Conservation (phyloP, 177 flowering plant species). For the Telopea speciosissima region DNA sequence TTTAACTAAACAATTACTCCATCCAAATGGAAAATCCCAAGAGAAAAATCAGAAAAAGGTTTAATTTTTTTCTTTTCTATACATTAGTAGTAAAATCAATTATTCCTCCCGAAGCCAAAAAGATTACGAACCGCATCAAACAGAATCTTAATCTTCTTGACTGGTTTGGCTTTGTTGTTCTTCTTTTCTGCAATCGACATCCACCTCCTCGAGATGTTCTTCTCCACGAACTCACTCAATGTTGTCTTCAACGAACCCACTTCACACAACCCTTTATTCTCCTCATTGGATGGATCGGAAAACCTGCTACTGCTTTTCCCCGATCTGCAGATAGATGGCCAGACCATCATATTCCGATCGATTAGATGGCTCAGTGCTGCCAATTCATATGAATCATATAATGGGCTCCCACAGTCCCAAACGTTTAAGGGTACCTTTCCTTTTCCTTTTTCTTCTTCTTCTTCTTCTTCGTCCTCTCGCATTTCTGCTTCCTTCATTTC, state of each 20-base stretch:
- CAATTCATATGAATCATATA: slow-evolving; percentile 35
- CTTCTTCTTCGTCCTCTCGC: not conserved
- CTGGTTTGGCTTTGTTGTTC: not conserved
- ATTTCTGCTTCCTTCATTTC: not conserved
- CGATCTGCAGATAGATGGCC: slow-evolving; percentile 9
- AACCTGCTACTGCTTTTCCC: not conserved
- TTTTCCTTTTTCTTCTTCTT: slow-evolving; percentile 1
- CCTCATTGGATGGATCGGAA: not conserved
- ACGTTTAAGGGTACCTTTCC: not conserved
- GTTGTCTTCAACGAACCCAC: no score
- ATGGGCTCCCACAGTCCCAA: slow-evolving; percentile 35
- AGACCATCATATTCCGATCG: slow-evolving; percentile 25
- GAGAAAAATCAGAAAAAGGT: no score
- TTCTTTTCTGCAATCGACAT: not conserved
- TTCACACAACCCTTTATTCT: not conserved
- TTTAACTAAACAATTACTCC: no score
- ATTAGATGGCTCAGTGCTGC: slow-evolving; percentile 23
- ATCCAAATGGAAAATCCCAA: no score
- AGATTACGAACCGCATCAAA: not conserved
- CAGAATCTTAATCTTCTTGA: not conserved
- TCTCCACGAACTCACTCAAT: not conserved
- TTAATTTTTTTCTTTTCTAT: no score
- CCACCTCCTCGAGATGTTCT: slow-evolving; percentile 8
- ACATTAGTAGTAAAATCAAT: no score
- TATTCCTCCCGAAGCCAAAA: slow-evolving; percentile 1